phyloP scores from a whole-genome alignment of 148 eudicot genomes.

The Heliosperma pusillum region DNA sequence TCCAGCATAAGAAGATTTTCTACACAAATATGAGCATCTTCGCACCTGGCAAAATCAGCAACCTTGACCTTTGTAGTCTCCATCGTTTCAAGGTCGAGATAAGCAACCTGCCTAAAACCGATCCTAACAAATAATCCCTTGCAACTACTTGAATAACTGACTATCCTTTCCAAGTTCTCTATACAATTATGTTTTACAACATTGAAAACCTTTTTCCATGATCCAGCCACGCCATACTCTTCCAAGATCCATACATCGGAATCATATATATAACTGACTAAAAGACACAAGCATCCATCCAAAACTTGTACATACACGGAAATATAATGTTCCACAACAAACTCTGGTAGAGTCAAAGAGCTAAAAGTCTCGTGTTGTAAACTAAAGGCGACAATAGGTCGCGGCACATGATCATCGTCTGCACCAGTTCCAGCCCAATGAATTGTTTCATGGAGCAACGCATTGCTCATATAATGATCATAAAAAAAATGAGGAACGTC shows the following conservation, averaged over 20 bases:
- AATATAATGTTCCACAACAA: background rate
- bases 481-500: background rate
- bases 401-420: background rate
- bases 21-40: constrained; percentile 16
- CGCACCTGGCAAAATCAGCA: background rate
- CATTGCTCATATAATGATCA: background rate
- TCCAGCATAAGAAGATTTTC: constrained; percentile 23
- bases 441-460: constrained; percentile 1
- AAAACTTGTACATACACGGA: background rate
- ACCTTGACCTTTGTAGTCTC: background rate
- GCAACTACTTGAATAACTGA: background rate
- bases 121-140: constrained; percentile 18
- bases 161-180: constrained; percentile 4
- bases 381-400: constrained; percentile 13
- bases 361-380: background rate
- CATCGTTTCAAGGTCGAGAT: constrained; percentile 15
- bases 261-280: background rate
- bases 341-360: constrained; percentile 9
- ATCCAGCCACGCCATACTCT: constrained; percentile 22
- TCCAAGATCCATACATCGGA: constrained; percentile 18
- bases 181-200: background rate
- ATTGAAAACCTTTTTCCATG: constrained; percentile 13
- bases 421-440: constrained; percentile 13
- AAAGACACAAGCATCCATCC: constrained; percentile 22
- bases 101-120: background rate